phyloP scores from a whole-genome alignment of 352 stramenopile genomes.

The Globisporangium nagaii region DNA sequence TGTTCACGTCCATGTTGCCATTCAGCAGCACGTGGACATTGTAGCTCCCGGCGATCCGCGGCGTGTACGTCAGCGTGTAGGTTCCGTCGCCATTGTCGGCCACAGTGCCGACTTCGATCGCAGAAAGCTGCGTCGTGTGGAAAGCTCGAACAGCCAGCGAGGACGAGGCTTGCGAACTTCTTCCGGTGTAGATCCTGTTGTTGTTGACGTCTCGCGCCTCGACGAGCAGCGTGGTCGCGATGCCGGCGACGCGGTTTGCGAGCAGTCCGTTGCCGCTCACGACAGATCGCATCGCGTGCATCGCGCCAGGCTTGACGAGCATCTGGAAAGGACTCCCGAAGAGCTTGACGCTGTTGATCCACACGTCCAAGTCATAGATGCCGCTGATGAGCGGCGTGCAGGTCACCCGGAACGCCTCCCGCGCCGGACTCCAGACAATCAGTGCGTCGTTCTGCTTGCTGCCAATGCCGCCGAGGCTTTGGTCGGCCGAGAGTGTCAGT shows the following conservation, averaged over 20 bases:
- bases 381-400: constrained; percentile 37
- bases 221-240: constrained; percentile 30
- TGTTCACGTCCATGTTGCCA: constrained; percentile 30
- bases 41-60: constrained; percentile 36
- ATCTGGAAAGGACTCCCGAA: constrained; percentile 39
- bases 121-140: constrained; percentile 16
- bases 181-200: constrained; percentile 53
- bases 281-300: constrained; percentile 35
- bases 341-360: constrained; percentile 31
- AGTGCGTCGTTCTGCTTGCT: constrained; percentile 32
- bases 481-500: constrained; percentile 31
- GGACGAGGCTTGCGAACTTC: not conserved
- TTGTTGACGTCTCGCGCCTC: constrained; percentile 46
- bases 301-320: constrained; percentile 26
- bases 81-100: constrained; percentile 48
- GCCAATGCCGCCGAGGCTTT: constrained; percentile 42
- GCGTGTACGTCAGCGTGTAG: constrained; percentile 41
- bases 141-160: constrained; percentile 34
- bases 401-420: constrained; percentile 19
- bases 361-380: constrained; percentile 45
- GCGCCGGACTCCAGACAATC: constrained; percentile 18
- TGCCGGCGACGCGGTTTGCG: constrained; percentile 35
- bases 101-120: constrained; percentile 24
- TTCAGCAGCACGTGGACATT: constrained; percentile 39
- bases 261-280: constrained; percentile 43